phyloP scores from a whole-genome alignment of 2,329 filamentous ascomycete genomes.

The Alternaria atra region DNA sequence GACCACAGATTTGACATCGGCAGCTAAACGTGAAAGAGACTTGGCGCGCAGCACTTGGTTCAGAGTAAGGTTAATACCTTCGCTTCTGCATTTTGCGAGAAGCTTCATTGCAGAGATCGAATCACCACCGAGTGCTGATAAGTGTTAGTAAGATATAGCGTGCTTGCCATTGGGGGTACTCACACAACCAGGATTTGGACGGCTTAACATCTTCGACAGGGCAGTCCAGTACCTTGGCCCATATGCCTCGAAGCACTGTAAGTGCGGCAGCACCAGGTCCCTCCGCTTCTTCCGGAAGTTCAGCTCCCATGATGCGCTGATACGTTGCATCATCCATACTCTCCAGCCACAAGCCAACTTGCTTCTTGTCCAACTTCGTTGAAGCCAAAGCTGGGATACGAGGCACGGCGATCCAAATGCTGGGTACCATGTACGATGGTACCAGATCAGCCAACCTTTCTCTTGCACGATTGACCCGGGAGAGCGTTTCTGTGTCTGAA shows the following conservation, averaged over 20 bases:
- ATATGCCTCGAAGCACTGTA: constrained; percentile 47
- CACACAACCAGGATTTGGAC: constrained; percentile 43
- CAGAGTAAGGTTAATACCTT: constrained; percentile 41
- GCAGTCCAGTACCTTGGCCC: constrained; percentile 55
- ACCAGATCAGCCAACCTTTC: constrained; percentile 35
- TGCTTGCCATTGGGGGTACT: constrained; percentile 10
- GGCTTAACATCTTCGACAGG: constrained; percentile 34
- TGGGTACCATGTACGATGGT: constrained; percentile 45
- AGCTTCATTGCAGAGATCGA: constrained; percentile 47
- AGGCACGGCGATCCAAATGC: constrained; percentile 50
- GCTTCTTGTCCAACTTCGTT: constrained; percentile 44
- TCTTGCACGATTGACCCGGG: constrained; percentile 44
- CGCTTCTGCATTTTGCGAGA: constrained; percentile 41
- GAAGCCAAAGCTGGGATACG: constrained; percentile 41
- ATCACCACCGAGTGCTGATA: constrained; percentile 42
- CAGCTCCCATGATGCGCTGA: constrained; percentile 51
- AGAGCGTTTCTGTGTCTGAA: constrained; percentile 38
- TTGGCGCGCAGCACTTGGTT: constrained; percentile 47
- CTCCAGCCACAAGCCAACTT: constrained; percentile 56
- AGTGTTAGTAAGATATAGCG: constrained; percentile 11
- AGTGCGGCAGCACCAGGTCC: constrained; percentile 22
- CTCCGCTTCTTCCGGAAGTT: constrained; percentile 34
- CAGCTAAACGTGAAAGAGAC: constrained; percentile 40
- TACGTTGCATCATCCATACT: constrained; percentile 52
- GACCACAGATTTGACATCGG: constrained; percentile 22